These are phyloP conservation scores for Wickerhamiella domercqiae DNA, from an alignment of 805 yeast species.

Conservation along the genomic window DNA sequence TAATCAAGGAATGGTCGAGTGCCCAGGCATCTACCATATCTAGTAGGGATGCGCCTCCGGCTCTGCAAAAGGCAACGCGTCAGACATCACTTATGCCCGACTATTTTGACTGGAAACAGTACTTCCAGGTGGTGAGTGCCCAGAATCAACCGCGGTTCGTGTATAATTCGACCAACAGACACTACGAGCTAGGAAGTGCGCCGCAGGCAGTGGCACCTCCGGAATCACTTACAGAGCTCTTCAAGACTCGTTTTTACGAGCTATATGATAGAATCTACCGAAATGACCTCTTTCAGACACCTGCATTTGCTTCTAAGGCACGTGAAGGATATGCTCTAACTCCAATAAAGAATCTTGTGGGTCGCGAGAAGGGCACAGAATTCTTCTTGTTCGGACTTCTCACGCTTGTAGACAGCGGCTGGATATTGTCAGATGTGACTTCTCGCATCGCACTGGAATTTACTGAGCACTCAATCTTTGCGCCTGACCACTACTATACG, in stretches of 20 bases:
- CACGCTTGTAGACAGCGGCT: slow-evolving; percentile 29
- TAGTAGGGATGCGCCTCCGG: background rate
- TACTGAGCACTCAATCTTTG: slow-evolving; percentile 39
- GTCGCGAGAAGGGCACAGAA: slow-evolving; percentile 53
- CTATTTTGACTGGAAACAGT: slow-evolving; percentile 52
- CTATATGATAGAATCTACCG: slow-evolving; percentile 58
- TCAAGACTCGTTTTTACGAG: slow-evolving; percentile 39
- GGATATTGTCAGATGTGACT: slow-evolving; percentile 66
- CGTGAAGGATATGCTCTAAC: slow-evolving; percentile 32
- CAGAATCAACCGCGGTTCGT: slow-evolving; percentile 30
- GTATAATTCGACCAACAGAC: slow-evolving; percentile 31
- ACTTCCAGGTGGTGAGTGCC: slow-evolving; percentile 50
- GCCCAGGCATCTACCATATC: slow-evolving; percentile 7
- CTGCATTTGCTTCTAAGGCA: slow-evolving; percentile 7
- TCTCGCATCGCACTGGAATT: slow-evolving; percentile 55
- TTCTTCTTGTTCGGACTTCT: slow-evolving; percentile 71
- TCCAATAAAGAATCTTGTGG: slow-evolving; percentile 67
- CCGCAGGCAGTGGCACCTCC: slow-evolving; percentile 17
- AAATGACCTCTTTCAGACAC: slow-evolving; percentile 52
- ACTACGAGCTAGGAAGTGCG: slow-evolving; percentile 29
- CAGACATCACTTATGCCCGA: background rate
- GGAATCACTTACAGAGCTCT: slow-evolving; percentile 15
- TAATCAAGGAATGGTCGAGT: slow-evolving; percentile 42
- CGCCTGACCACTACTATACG: slow-evolving; percentile 46
- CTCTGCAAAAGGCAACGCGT: background rate